A percentile compares a stretch with the other conserved stretches of the same genome.
Evolutionary conservation across 2,329 filamentous ascomycete genomes (phyloP).

Genomic region (Penicillium sp.): DNA sequence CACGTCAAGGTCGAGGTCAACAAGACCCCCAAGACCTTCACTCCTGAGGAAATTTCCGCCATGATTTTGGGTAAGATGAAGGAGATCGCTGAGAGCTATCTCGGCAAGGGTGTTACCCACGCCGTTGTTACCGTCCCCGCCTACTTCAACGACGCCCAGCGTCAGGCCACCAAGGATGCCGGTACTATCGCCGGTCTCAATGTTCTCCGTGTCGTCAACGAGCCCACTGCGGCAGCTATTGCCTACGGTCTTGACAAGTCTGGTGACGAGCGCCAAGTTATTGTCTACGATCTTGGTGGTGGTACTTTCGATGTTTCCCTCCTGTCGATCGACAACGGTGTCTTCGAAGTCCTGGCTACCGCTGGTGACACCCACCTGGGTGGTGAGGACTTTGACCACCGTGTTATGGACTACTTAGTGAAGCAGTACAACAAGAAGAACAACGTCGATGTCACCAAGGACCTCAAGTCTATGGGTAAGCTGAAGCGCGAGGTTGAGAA

Average conservation of each 20-base stretch:
- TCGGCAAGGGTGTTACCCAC: conserved; percentile 58
- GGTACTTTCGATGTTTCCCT: conserved; percentile 94
- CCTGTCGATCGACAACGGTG: conserved; percentile 82
- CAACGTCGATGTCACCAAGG: conserved; percentile 84
- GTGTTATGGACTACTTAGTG: conserved; percentile 91
- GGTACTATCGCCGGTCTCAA: conserved; percentile 88
- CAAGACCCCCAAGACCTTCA: conserved; percentile 57
- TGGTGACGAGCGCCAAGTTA: conserved; percentile 77
- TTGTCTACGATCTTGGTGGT: conserved; percentile 91
- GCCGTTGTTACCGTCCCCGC: conserved; percentile 86
- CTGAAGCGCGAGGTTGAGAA: conserved; percentile 99
- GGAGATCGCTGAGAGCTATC: conserved; percentile 59
- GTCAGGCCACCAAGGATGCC: conserved; percentile 94
- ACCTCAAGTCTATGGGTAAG: conserved; percentile 97
- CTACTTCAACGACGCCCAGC: conserved; percentile 98
- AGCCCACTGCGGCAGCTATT: conserved; percentile 91
- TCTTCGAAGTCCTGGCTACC: conserved; percentile 91
- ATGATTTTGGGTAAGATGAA: conserved; percentile 67
- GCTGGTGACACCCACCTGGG: conserved; percentile 95
- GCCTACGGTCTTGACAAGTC: conserved; percentile 91
- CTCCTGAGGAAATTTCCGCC: conserved; percentile 62
- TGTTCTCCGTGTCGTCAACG: conserved; percentile 93
- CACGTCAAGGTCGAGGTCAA: conserved; percentile 65
- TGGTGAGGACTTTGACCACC: conserved; percentile 98
- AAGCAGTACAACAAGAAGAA: conserved; percentile 99